These are phyloP conservation scores for Fusarium virguliforme DNA, from an alignment of 2,329 filamentous ascomycete genomes.

Conservation along the genomic window DNA sequence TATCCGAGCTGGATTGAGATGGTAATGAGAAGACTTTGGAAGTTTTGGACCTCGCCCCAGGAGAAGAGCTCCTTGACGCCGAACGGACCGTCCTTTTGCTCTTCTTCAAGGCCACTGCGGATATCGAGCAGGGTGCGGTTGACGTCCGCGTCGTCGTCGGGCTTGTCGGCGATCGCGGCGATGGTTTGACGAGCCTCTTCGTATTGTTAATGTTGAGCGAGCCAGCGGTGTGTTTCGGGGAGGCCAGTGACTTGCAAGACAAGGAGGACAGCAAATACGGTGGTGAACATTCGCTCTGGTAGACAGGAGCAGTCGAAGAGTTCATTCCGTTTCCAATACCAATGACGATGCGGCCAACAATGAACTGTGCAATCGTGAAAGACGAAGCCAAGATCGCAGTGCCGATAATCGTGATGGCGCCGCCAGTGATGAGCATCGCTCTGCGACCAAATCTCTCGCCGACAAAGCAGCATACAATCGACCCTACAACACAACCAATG, in stretches of 20 bases:
- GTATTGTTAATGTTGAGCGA: neutral
- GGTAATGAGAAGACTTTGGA: neutral
- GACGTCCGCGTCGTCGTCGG: neutral
- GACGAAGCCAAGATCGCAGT: conserved; percentile 58
- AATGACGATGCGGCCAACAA: conserved; percentile 60
- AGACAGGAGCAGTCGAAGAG: conserved; percentile 53
- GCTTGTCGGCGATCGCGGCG: neutral
- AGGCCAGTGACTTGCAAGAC: neutral
- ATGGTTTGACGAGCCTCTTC: neutral
- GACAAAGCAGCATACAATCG: conserved; percentile 26
- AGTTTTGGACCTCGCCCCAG: neutral
- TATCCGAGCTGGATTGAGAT: neutral
- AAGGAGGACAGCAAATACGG: neutral
- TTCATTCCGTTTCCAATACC: conserved; percentile 63
- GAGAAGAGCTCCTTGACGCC: neutral
- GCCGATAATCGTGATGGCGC: conserved; percentile 57
- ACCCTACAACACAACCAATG: conserved; percentile 29
- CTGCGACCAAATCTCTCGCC: conserved; percentile 21
- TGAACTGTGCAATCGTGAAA: conserved; percentile 57
- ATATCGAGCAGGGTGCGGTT: neutral
- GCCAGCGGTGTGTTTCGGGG: neutral
- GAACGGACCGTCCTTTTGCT: neutral
- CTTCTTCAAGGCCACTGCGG: neutral
- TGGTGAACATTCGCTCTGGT: conserved; percentile 27
- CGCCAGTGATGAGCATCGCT: conserved; percentile 34